Evolutionary conservation across 371 early-diverging fungal genomes (phyloP).

Genomic region (Syncephalastrum monosporum): DNA sequence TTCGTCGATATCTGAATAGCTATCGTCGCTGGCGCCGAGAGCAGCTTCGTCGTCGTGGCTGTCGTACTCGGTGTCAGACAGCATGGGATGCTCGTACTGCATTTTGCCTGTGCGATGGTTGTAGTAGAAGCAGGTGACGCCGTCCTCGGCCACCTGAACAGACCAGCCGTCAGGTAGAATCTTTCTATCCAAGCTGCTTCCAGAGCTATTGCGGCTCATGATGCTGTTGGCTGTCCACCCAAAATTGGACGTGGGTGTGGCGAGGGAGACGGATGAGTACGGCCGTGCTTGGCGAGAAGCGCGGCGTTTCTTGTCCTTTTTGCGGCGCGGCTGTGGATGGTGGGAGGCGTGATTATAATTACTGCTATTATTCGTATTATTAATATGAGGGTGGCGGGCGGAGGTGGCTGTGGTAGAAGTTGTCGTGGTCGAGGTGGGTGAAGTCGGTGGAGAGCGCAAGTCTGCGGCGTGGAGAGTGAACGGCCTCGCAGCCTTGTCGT

Average conservation of each 20-base stretch:
- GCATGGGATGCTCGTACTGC: conserved; percentile 29
- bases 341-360: too few relatives aligned
- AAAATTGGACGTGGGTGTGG: conserved; percentile 5
- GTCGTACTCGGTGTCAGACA: conserved; percentile 17
- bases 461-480: too few relatives aligned
- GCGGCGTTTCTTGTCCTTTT: too few relatives aligned
- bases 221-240: conserved; percentile 17
- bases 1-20: conserved; percentile 8
- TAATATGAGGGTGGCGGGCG: too few relatives aligned
- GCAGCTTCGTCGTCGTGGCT: conserved; percentile 10
- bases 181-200: background rate
- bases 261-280: conserved; percentile 10
- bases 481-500: too few relatives aligned
- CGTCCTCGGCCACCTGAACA: conserved; percentile 39
- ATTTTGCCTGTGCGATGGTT: conserved; percentile 34
- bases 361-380: too few relatives aligned
- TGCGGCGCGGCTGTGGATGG: too few relatives aligned
- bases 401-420: too few relatives aligned
- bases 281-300: conserved; percentile 3
- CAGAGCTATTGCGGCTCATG: conserved; percentile 3
- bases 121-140: conserved; percentile 33
- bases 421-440: too few relatives aligned
- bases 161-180: conserved; percentile 44
- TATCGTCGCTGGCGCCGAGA: conserved; percentile 3
- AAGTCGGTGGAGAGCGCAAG: too few relatives aligned